Evolutionary conservation across 2,329 filamentous ascomycete species (phyloP).

Genomic region (Nemania sp.): DNA sequence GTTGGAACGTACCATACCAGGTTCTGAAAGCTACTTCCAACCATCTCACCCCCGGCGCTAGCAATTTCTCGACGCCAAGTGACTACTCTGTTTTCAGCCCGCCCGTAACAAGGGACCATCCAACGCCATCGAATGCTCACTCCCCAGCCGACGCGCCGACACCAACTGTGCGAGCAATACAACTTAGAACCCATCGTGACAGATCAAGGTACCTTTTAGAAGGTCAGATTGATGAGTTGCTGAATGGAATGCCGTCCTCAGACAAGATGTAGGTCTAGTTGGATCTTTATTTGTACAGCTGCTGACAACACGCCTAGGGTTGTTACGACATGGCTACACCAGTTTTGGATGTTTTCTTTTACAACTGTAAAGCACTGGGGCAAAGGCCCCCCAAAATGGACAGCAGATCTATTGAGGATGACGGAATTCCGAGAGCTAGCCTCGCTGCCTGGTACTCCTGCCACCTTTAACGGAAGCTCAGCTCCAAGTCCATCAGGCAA

Average conservation of each 20-base stretch:
- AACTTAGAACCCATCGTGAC: conserved; percentile 30
- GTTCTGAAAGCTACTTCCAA: conserved; percentile 4
- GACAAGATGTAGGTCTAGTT: conserved; percentile 26
- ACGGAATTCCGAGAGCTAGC: not conserved
- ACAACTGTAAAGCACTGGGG: conserved; percentile 40
- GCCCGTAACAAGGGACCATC: conserved; percentile 10
- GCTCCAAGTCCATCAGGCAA: not conserved
- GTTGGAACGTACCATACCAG: conserved; percentile 3
- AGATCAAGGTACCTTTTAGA: conserved; percentile 36
- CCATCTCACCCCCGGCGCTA: conserved; percentile 4
- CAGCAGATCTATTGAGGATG: conserved; percentile 15
- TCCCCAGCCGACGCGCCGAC: conserved; percentile 35
- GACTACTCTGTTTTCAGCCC: conserved; percentile 24
- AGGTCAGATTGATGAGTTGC: conserved; percentile 27
- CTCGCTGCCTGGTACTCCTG: not conserved
- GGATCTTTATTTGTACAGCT: not conserved
- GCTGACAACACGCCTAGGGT: conserved; percentile 29
- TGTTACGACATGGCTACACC: conserved; percentile 39
- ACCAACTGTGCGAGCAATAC: conserved; percentile 28
- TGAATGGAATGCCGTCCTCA: conserved; percentile 26
- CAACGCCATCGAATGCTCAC: conserved; percentile 21
- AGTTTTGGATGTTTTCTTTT: conserved; percentile 42
- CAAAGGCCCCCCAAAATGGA: conserved; percentile 36
- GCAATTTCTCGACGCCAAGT: conserved; percentile 28
- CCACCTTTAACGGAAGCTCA: not conserved